phyloP scores from a whole-genome alignment of 192 early-diverging fungal species.

The Podila verticillata region DNA sequence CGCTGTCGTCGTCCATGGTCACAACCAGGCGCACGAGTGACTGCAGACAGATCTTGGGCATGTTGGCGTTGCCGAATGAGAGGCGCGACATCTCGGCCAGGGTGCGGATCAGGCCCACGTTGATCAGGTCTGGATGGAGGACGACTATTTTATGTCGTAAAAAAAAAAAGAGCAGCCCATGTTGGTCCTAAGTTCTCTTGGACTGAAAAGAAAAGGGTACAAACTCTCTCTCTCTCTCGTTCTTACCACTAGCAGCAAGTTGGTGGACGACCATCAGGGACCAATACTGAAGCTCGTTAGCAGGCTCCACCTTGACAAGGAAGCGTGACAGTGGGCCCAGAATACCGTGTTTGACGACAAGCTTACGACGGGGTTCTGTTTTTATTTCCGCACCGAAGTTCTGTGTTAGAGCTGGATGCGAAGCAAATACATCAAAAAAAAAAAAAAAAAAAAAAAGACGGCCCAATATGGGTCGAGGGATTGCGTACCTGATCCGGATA shows the following conservation, averaged over 20 bases:
- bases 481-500: constrained; percentile 64
- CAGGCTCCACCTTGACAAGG: constrained; percentile 62
- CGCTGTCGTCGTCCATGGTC: constrained; percentile 58
- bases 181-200: no score
- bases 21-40: constrained; percentile 75
- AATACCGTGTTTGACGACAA: constrained; percentile 68
- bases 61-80: constrained; percentile 85
- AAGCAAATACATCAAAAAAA: constrained; percentile 3
- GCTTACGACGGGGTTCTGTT: constrained; percentile 67
- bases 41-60: constrained; percentile 86
- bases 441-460: constrained; percentile 5
- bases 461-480: neutral
- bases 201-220: no score
- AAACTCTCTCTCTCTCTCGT: no score
- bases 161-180: no score
- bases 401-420: no score
- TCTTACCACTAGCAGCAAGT: constrained; percentile 68
- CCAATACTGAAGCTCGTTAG: constrained; percentile 86
- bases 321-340: constrained; percentile 66
- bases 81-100: constrained; percentile 73
- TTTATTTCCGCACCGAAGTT: no score
- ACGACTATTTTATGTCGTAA: no score
- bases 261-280: constrained; percentile 80
- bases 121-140: constrained; percentile 19
- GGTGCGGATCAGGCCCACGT: constrained; percentile 61